phyloP scores from a whole-genome alignment of 371 early-diverging fungal species.

The Apophysomyces trapeziformis region DNA sequence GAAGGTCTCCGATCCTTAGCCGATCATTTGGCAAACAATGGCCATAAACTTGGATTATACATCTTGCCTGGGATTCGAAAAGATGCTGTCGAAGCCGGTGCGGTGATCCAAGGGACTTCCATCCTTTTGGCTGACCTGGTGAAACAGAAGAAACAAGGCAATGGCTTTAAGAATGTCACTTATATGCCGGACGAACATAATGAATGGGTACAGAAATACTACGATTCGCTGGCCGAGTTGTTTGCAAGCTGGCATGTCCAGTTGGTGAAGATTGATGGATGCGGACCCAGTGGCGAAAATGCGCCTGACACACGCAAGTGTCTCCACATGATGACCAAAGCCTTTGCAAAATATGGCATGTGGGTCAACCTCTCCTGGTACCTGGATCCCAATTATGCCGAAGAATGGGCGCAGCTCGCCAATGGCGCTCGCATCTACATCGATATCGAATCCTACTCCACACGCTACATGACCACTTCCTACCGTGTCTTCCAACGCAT shows the following conservation, averaged over 20 bases:
- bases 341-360: conserved; percentile 31
- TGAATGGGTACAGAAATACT: conserved; percentile 33
- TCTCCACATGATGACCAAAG: conserved; percentile 37
- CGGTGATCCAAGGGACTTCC: conserved; percentile 27
- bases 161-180: conserved; percentile 44
- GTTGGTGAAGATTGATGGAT: conserved; percentile 49
- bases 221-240: conserved; percentile 42
- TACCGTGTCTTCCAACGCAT: conserved; percentile 50
- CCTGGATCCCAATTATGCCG: conserved; percentile 36
- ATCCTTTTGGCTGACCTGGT: conserved; percentile 27
- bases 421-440: conserved; percentile 46
- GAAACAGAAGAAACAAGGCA: conserved; percentile 35
- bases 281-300: conserved; percentile 45
- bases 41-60: conserved; percentile 48
- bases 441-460: conserved; percentile 52
- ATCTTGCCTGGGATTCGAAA: conserved; percentile 48
- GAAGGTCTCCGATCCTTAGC: conserved; percentile 36
- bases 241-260: conserved; percentile 43
- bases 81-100: conserved; percentile 33
- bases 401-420: conserved; percentile 41
- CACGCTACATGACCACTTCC: conserved; percentile 43
- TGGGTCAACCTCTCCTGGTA: conserved; percentile 54
- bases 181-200: conserved; percentile 47
- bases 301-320: conserved; percentile 44
- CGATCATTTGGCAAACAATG: conserved; percentile 35